Conservation (phyloP, 495 filamentous ascomycete genomes). For the Rhypophila decipiens region DNA sequence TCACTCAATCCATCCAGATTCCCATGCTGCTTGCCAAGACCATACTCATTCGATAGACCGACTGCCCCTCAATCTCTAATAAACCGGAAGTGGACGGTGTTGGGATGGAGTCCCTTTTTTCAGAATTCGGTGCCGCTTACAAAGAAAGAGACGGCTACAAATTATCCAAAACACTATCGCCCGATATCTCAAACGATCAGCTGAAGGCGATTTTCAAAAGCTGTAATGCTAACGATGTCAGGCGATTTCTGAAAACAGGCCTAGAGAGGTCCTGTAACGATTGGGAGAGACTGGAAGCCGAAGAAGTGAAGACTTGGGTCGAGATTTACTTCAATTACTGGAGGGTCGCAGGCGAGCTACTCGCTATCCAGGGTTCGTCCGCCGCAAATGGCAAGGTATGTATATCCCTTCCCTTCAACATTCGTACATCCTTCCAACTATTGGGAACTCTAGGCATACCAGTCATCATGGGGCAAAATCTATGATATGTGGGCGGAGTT, state of each 20-base stretch:
- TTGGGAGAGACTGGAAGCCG: slow-evolving; percentile 44
- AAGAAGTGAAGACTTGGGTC: slow-evolving; percentile 68
- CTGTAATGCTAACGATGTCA: slow-evolving; percentile 49
- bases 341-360: slow-evolving; percentile 66
- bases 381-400: slow-evolving; percentile 26
- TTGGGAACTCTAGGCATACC: slow-evolving; percentile 18
- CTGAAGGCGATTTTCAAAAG: slow-evolving; percentile 58
- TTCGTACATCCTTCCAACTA: background rate
- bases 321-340: slow-evolving; percentile 80
- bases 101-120: slow-evolving; percentile 51
- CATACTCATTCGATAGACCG: too few species aligned
- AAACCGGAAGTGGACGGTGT: background rate
- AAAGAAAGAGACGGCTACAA: slow-evolving; percentile 50
- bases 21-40: too few species aligned
- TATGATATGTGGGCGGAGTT: slow-evolving; percentile 84
- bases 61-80: too few species aligned
- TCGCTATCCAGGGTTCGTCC: slow-evolving; percentile 43
- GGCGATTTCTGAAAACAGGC: slow-evolving; percentile 52
- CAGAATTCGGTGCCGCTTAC: slow-evolving; percentile 57
- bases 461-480: slow-evolving; percentile 61
- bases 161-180: slow-evolving; percentile 64
- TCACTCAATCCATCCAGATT: too few species aligned
- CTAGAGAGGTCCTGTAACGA: slow-evolving; percentile 44
- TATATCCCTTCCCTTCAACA: background rate
- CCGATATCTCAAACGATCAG: slow-evolving; percentile 51